phyloP scores from a whole-genome alignment of 2,329 filamentous ascomycete genomes.

The Bipolaris bicolor region DNA sequence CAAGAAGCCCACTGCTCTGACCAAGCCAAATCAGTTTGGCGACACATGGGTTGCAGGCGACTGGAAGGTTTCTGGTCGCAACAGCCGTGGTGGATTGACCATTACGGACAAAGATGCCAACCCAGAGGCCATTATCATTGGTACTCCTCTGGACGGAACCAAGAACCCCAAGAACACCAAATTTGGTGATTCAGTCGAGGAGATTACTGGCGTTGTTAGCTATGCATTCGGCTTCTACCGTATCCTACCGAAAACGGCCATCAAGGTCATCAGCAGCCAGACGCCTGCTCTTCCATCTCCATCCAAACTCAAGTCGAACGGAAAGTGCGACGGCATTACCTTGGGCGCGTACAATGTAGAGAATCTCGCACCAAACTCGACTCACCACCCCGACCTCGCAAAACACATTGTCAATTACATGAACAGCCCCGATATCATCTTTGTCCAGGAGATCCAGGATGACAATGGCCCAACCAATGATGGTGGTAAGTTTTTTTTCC shows the following conservation, averaged over 20 bases:
- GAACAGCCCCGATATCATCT: conserved; percentile 67
- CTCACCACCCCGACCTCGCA: conserved; percentile 64
- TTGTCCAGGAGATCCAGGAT: conserved; percentile 75
- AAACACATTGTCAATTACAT: conserved; percentile 69
- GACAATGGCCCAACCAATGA: conserved; percentile 67
- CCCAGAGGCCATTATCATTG: conserved; percentile 71
- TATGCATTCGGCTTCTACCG: conserved; percentile 72
- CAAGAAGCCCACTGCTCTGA: conserved; percentile 61
- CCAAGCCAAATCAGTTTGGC: conserved; percentile 67
- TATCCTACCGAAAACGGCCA: conserved; percentile 67
- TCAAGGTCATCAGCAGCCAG: conserved; percentile 56
- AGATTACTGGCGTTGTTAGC: conserved; percentile 72
- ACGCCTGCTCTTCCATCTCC: conserved; percentile 57
- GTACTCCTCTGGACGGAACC: conserved; percentile 68
- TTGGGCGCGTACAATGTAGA: conserved; percentile 73
- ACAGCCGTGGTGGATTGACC: conserved; percentile 68
- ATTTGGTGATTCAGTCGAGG: conserved; percentile 68
- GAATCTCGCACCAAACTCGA: conserved; percentile 65
- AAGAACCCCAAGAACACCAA: conserved; percentile 65
- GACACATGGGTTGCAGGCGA: conserved; percentile 73
- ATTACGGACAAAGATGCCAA: conserved; percentile 68
- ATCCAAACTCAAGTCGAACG: conserved; percentile 60
- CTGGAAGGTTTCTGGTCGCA: conserved; percentile 68
- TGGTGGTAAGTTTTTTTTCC: conserved; percentile 50
- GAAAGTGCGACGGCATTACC: conserved; percentile 66